phyloP scores from a whole-genome alignment of 176 grass and related monocot species.

The Aegilops tauschii region DNA sequence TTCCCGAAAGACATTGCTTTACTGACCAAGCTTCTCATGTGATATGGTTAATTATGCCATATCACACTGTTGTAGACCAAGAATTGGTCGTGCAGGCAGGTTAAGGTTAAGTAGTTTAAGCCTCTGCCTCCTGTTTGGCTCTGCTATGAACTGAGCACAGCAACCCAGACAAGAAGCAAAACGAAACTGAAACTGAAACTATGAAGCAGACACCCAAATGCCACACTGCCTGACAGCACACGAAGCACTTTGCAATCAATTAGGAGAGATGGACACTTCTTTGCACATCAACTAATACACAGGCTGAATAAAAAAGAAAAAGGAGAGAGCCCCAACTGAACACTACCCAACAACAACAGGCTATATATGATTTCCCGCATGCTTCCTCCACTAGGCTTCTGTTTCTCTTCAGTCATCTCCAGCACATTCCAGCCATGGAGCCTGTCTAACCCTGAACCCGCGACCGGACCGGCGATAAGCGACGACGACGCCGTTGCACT shows the following conservation, averaged over 20 bases:
- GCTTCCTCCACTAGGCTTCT: neutral
- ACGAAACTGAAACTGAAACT: too few species aligned
- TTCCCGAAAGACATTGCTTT: neutral
- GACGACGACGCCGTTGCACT: neutral
- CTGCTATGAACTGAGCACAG: neutral
- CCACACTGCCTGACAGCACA: neutral
- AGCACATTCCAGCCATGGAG: conserved; percentile 17
- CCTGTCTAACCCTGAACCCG: conserved; percentile 19
- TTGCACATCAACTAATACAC: conserved; percentile 17
- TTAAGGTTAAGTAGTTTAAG: too few species aligned
- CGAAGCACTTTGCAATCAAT: conserved; percentile 2
- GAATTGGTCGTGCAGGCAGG: too few species aligned
- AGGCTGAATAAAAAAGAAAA: neutral
- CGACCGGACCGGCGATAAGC: neutral
- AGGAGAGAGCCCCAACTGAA: neutral
- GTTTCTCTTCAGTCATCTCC: neutral
- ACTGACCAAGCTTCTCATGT: neutral
- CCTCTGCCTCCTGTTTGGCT: too few species aligned
- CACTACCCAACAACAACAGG: conserved; percentile 37
- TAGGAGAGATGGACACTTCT: neutral
- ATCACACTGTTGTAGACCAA: too few species aligned
- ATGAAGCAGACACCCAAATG: neutral
- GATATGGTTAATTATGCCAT: neutral
- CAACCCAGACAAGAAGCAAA: neutral
- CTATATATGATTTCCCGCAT: conserved; percentile 1